Evolutionary conservation across 225 moss, liverwort and hornwort genomes (phyloP), one percentile per base, ranked within the genome.

Genomic region (Physcomitrellopsis africana): DNA sequence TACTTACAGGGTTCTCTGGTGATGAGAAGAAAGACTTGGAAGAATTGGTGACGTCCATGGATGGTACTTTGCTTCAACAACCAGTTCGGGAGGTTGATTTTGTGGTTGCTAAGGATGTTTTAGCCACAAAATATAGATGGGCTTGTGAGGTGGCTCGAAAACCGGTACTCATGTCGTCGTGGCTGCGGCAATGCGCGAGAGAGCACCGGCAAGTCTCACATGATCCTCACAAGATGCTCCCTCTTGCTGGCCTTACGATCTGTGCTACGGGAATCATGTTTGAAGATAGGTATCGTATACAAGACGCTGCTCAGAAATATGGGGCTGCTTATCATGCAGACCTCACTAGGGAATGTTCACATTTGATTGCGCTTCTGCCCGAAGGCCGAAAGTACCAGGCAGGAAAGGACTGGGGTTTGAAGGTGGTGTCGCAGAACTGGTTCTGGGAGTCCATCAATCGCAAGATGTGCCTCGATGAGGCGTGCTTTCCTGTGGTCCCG

Each of bases 111-210:
- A 96, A 93, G 76, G 87, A 92, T 60, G 95, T 93, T 37, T 60
- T 90, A 12, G 81, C 93, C 63, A 80, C 84, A 22, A 93, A 96
- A 56, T 93, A 90, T 24, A 96, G 86, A 82, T 93, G 93, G 91
- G 83, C 95, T 58, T 81, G 91, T 56, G 77, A 84, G 69, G 81
- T 85, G 2, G 80, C 74, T 63, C 87, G 89, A 17, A 95, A 92
- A 79, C 93, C 93, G 3, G 90, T 93, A 45, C 84, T 96, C 56
- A 79, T 26, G 67, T 27, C 86, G 47, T 83, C 83, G 26, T 96
- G 95, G 95, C 71, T 96, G 74, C 73, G 63, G 55, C 84, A 76
- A 42, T 96, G 93, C 63, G 88, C 78, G 56, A 77, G 64, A 66
- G 89, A 90, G 67, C 95, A 96, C 68, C 74, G 90, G 72, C 92